A percentile compares a stretch with the other conserved stretches of the same genome.
Evolutionary conservation across 495 filamentous ascomycete species (phyloP).

Genomic region (Chaetomium fimeti): DNA sequence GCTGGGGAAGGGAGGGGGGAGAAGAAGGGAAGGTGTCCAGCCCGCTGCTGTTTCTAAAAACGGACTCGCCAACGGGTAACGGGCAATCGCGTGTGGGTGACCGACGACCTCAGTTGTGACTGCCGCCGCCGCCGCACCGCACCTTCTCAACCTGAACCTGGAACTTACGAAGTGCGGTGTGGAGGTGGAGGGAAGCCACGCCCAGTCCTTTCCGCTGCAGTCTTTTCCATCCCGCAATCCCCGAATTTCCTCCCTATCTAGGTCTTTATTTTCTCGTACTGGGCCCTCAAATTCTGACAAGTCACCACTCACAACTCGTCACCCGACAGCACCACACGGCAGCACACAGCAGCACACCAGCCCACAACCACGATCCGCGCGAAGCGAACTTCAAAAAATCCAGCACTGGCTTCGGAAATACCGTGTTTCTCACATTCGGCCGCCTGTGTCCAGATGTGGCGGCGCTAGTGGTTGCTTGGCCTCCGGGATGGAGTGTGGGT

Average conservation of each 20-base stretch:
- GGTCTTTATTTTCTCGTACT: background rate
- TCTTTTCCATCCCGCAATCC: background rate
- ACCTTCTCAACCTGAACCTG: too few species aligned
- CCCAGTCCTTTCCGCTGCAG: too few species aligned
- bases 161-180: background rate
- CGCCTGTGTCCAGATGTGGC: conserved; percentile 6
- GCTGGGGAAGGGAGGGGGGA: conserved; percentile 25
- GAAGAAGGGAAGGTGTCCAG: background rate
- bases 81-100: background rate
- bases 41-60: conserved; percentile 23
- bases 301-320: background rate
- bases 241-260: background rate
- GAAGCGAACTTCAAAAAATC: background rate
- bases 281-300: conserved; percentile 1
- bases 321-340: too few species aligned
- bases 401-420: background rate
- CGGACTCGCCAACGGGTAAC: conserved; percentile 17
- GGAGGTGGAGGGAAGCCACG: too few species aligned
- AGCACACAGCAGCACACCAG: background rate
- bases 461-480: conserved; percentile 21
- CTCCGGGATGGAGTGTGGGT: conserved; percentile 14
- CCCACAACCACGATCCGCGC: background rate
- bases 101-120: background rate
- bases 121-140: conserved; percentile 1
- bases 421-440: background rate